A percentile compares a stretch with the other conserved stretches of the same genome.
Evolutionary conservation across 164 flowering plant species (phyloP).

Genomic region (Aristolochia californica): DNA sequence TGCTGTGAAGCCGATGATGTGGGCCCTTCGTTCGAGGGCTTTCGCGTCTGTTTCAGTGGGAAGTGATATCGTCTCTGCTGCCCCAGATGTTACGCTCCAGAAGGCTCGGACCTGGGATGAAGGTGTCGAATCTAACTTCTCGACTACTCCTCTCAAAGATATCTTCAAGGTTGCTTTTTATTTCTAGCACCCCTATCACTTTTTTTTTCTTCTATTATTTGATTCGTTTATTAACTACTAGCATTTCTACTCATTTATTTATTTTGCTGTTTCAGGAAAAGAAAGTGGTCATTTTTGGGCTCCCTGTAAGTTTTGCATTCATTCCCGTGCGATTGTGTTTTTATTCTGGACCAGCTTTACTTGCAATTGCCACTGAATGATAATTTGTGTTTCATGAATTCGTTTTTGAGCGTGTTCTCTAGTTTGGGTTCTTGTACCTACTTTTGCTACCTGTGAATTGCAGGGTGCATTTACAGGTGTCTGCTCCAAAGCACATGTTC

Average conservation of each 20-base stretch:
- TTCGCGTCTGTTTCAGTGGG: conserved; percentile 48
- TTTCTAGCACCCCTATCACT: not conserved
- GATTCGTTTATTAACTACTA: not conserved
- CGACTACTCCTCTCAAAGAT: conserved; percentile 72
- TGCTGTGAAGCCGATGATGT: not conserved
- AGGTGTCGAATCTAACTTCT: conserved; percentile 84
- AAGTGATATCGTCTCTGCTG: conserved; percentile 61
- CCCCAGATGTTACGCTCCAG: conserved; percentile 72
- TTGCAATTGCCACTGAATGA: not conserved
- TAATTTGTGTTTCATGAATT: not conserved
- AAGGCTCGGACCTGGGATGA: conserved; percentile 94
- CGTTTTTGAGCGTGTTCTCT: not conserved
- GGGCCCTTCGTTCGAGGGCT: conserved; percentile 2
- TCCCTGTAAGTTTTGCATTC: conserved; percentile 59
- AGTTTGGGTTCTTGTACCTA: not conserved
- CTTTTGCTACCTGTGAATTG: not conserved
- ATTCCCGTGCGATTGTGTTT: not conserved
- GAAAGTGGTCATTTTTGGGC: conserved; percentile 95
- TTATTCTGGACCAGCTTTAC: not conserved
- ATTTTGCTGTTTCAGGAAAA: conserved; percentile 48
- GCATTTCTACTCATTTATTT: conserved; percentile 2
- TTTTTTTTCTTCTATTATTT: not conserved
- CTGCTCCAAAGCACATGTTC: conserved; percentile 83
- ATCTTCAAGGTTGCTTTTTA: conserved; percentile 51
- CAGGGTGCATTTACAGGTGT: conserved; percentile 98